Base-by-base conservation (phyloP, 1,139 yeast genomes). In the Geotrichum phurueaensis region DNA sequence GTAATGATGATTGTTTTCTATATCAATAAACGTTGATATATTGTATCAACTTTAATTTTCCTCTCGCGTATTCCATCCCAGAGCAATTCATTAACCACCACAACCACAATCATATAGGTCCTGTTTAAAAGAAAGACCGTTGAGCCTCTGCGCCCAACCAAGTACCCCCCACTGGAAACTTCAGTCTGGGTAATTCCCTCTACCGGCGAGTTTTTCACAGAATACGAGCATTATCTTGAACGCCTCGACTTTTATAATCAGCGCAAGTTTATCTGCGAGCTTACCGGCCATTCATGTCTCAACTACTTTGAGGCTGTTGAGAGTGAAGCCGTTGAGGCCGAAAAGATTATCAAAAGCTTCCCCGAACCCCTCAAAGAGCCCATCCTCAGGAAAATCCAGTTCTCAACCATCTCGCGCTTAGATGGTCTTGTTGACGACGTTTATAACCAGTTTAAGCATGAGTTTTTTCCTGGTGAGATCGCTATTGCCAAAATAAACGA, bases 291-390 rank as follows among this genome's bases (percentile, higher is more conserved):
- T 69, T 87, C 97, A 22, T 87, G 96, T 69, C 79, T 92, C 62
- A 89, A 97, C 0, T 94, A 84, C 72, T 91, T 91, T 71, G 96
- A 94, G 70, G 99, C 99, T 0, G 78, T 83, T 56, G 84, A 85
- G 62, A 85, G 89, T 66, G 99, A 94, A 75, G 63, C 65, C 20
- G 56, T 56, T 29, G 78, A 73, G 59, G 68, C 75, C 6, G 68
- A 70, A 57, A 85, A 83, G 64, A 91, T 92, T 61, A 96, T 91
- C 68, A 79, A 81, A 63, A 83, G 84, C 70, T 94, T 94, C 71
- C 99, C 99, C 1, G 96, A 92, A 67, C 89, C 96, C 39, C 79
- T 92, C 59, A 85, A 92, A 68, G 97, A 91, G 70, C 99, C 97
- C 36, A 89, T 94, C 27, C 81, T 96, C 50, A 78, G 96, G 64